Evolutionary conservation across 208 protist genomes (phyloP).

Genomic region (Trypanosoma avium): DNA sequence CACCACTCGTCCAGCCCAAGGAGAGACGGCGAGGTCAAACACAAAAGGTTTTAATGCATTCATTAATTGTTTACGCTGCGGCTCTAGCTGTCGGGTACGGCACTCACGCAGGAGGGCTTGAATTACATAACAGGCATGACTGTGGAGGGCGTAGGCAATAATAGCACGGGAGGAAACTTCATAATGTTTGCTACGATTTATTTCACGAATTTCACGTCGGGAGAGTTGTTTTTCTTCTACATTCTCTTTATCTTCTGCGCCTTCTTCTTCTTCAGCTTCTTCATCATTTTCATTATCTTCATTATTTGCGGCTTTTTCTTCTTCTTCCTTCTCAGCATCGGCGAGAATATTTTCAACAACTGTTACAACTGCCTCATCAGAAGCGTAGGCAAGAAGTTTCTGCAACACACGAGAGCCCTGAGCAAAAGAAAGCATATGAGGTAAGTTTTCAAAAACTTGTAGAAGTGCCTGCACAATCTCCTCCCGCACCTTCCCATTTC

Average conservation of each 20-base stretch:
- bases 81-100: conserved; percentile 53
- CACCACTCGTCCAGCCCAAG: conserved; percentile 86
- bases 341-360: conserved; percentile 51
- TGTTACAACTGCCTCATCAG: conserved; percentile 50
- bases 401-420: conserved; percentile 87
- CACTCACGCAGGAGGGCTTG: conserved; percentile 78
- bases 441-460: conserved; percentile 46
- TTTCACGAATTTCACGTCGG: conserved; percentile 53
- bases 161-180: conserved; percentile 55
- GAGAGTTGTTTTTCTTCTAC: conserved; percentile 21
- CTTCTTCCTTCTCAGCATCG: conserved; percentile 18
- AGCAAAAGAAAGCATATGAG: conserved; percentile 49
- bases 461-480: conserved; percentile 43
- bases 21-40: conserved; percentile 78
- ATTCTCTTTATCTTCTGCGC: conserved; percentile 36
- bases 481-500: conserved; percentile 37
- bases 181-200: conserved; percentile 72
- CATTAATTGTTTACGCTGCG: conserved; percentile 68
- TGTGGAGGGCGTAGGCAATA: conserved; percentile 75
- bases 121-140: conserved; percentile 81
- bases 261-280: conserved; percentile 34
- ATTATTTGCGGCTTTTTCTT: conserved; percentile 7
- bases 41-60: conserved; percentile 86
- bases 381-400: conserved; percentile 74
- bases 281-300: conserved; percentile 34